These are phyloP conservation scores for Candida tunisiensis DNA, from an alignment of 1,139 yeast species.

Conservation along the genomic window DNA sequence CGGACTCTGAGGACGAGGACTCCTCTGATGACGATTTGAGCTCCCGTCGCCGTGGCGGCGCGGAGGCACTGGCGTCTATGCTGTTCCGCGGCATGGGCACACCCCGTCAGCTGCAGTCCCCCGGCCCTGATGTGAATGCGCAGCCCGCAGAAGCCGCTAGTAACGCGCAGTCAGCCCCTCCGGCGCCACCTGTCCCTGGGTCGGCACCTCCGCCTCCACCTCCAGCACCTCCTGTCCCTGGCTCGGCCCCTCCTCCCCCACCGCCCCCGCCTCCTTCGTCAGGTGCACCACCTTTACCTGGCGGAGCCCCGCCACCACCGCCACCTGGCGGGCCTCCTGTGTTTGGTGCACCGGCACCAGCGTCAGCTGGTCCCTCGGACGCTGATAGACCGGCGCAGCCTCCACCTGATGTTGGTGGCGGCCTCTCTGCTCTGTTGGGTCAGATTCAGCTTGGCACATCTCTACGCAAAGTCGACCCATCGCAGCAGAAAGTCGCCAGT, in stretches of 20 bases:
- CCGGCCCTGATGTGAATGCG: conserved; percentile 2
- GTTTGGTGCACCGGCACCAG: conserved; percentile 12
- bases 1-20: conserved; percentile 29
- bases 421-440: conserved; percentile 32
- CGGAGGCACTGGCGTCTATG: conserved; percentile 45
- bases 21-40: conserved; percentile 27
- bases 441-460: conserved; percentile 38
- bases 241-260: conserved; percentile 10
- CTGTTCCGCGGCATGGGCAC: conserved; percentile 45
- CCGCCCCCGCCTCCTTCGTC: conserved; percentile 8
- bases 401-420: conserved; percentile 20
- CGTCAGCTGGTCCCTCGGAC: conserved; percentile 9
- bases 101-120: conserved; percentile 4
- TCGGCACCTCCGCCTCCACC: conserved; percentile 9
- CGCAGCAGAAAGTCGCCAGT: conserved; percentile 28
- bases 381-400: conserved; percentile 12
- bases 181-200: conserved; percentile 5
- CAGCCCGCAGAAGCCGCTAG: conserved; percentile 1
- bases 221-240: conserved; percentile 11
- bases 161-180: conserved; percentile 1
- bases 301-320: conserved; percentile 17
- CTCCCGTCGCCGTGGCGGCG: conserved; percentile 28
- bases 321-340: conserved; percentile 14
- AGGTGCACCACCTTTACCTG: conserved; percentile 11
- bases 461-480: conserved; percentile 31